Base-by-base conservation (phyloP, 257 asterid species). In the Scutellaria minor region DNA sequence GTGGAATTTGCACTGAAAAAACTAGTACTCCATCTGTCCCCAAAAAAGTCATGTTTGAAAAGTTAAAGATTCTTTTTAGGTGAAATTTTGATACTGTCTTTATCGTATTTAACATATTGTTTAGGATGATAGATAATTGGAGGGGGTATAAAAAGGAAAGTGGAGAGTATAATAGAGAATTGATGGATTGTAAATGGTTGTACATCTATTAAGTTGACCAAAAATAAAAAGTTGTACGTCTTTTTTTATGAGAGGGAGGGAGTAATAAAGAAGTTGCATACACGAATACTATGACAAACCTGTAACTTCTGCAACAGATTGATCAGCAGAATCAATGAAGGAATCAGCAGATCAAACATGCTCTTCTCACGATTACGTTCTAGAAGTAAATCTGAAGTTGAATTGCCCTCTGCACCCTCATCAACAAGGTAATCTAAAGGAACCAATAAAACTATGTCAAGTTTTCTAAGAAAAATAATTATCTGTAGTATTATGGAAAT, bases 321-420 rank as follows among this genome's bases (percentile, higher is more conserved):
- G 71, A 85, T 83, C 81, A 95, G 85, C 80, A 95, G 79, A 66
- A 90, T 81, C 83, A 95, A 64, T 66, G 97, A 80, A 59, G 99
- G 98, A 79, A 92, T 86, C 79, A 90, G 85, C 67, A 95, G 85
- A 84, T 90, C 98, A 78, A 87, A 68, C 53, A 92, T 77, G 85
- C 93, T 83, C 84, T 89, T 88, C 84, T 95, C 99, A 39, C 96
- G 96, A 80, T 87, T 92, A 65, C 98, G 96, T 80, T 92, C 99
- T 60, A 95, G 82, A 52, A 95, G 90, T 78, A 90, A 76, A 83
- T 95, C 98, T 69, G 98, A 86, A 70, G 99, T 90, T 15, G 99
- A 84, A 85, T 87, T 90, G 71, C 94, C 83, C 80, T 95, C 99
- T 4, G 87, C 76, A 64, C 99, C 91, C 84, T 95, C 98, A 85